These are phyloP conservation scores for Spathaspora sp. DNA, from an alignment of 1,139 yeast species.

Conservation along the genomic window DNA sequence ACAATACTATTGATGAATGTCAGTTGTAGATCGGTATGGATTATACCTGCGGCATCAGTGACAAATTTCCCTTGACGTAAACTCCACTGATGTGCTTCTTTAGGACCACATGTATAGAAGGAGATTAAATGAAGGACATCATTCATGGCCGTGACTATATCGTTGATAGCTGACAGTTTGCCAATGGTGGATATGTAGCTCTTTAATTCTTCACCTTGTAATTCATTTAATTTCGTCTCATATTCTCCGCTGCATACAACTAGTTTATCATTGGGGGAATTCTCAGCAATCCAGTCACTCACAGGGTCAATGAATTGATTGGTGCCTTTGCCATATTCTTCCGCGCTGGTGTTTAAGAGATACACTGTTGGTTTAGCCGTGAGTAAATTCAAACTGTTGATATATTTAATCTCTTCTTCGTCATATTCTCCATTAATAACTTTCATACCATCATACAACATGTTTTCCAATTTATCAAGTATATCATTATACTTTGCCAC, in stretches of 20 bases:
- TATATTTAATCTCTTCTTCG: slow-evolving; percentile 51
- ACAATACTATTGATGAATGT: slow-evolving; percentile 87
- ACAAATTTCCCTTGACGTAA: slow-evolving; percentile 75
- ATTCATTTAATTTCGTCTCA: slow-evolving; percentile 44
- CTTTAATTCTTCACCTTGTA: slow-evolving; percentile 20
- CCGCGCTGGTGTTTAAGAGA: slow-evolving; percentile 56
- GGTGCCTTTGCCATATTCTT: slow-evolving; percentile 46
- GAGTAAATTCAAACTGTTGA: slow-evolving; percentile 59
- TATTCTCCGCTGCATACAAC: slow-evolving; percentile 60
- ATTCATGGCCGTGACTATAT: slow-evolving; percentile 63
- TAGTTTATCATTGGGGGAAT: slow-evolving; percentile 56
- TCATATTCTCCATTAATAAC: slow-evolving; percentile 39
- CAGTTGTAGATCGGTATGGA: slow-evolving; percentile 83
- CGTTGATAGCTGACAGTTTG: slow-evolving; percentile 39
- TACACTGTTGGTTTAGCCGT: slow-evolving; percentile 73
- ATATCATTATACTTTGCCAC: slow-evolving; percentile 31
- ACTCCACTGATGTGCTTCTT: slow-evolving; percentile 93
- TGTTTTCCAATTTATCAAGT: slow-evolving; percentile 48
- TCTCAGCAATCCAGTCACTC: slow-evolving; percentile 50
- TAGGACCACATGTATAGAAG: slow-evolving; percentile 88
- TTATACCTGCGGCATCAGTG: slow-evolving; percentile 92
- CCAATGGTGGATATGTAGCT: slow-evolving; percentile 13
- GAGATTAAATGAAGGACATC: slow-evolving; percentile 69
- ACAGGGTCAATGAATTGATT: slow-evolving; percentile 50
- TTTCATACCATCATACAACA: slow-evolving; percentile 59